Evolutionary conservation across 257 asterid genomes (phyloP), one percentile per base, ranked within the genome.

Genomic region (Solanum pennellii): DNA sequence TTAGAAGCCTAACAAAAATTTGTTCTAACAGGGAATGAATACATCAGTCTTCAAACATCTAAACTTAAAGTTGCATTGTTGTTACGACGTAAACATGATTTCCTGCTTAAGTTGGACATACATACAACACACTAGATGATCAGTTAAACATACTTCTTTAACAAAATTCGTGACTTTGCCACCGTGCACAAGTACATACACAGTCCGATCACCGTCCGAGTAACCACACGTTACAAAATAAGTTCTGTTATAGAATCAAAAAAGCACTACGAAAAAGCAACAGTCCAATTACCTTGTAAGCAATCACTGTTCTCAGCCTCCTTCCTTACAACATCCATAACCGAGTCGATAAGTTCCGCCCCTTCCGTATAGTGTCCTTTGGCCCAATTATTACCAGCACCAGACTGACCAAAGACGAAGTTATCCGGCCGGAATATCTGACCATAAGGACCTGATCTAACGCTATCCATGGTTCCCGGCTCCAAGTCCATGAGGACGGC

Each of bases 291-390:
- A 93, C 98, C 96, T 94, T 93, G 98, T 49, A 93, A 92, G 83
- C 96, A 94, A 56, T 94, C 98, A 85, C 96, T 93, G 45, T 94
- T 93, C 90, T 93, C 98, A 20, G 98, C 98, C 88, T 94, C 96
- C 86, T 94, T 94, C 87, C 98, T 88, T 23, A 94, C 96, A 52
- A 93, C 96, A 89, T 94, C 98, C 42, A 94, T 94, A 47, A 93
- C 98, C 39, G 98, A 94, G 71, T 94, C 98, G 83, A 94, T 94
- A 75, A 94, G 90, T 91, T 93, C 98, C 5, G 96, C 98, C 21
- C 98, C 98, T 66, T 94, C 98, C 2, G 98, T 93, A 31, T 94
- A 94, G 82, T 94, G 98, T 11, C 98, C 96, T 83, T 94, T 93
- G 18, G 96, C 96, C 98, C 96, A 93, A 71, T 93, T 93, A 56